Evolutionary conservation across 768 basidiomycete species (phyloP), one percentile per base, ranked within the genome.

Genomic region (Boletus pseudo-olivaceus): DNA sequence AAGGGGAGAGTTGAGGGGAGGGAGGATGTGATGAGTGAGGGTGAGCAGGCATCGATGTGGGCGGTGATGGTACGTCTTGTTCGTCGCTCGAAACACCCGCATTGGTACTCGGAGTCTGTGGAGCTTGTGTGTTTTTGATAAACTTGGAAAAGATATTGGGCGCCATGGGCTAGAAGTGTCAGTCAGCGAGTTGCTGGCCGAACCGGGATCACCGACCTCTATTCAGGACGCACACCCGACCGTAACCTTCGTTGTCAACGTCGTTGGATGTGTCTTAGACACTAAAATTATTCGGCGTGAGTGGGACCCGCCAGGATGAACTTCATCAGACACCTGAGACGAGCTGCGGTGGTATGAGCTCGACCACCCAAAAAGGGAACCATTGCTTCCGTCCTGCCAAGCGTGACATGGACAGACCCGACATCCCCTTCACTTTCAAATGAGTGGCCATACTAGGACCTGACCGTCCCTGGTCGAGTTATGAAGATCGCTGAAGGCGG

Each of bases 71-170:
- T 6, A 39, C 17, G 5, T n/a, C 7, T 9, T 42, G 48, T 8
- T 54, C 55, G 15, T 60, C 54, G 23, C 8, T 43, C 3, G 42
- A 51, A 39, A 26, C 3, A 42, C 38, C 43, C 4, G n/a, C 38
- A 33, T 27, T 37, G 23, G 32, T 32, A 1, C 15, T 38, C 32
- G 61, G 45, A 4, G 66, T 39, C 30, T 51, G 57, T 3, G 57
- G 48, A 39, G 51, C 29, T 10, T 49, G 49, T 0, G 67, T n/a
- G n/a, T 52, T 57, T 29, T 57, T 66, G 47, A 70, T 66, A 38
- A 70, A 63, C 49, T 70, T 70, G 37, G 68, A 47, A 48, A 70
- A 66, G 58, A 70, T 70, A 27, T 59, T 62, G 17, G 70, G 48
- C 1, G 69, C 60, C 69, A 70, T 70, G 9, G 42, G 17, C 47